Conservation (phyloP, 129 eudicot species). For the Arctium lappa region DNA sequence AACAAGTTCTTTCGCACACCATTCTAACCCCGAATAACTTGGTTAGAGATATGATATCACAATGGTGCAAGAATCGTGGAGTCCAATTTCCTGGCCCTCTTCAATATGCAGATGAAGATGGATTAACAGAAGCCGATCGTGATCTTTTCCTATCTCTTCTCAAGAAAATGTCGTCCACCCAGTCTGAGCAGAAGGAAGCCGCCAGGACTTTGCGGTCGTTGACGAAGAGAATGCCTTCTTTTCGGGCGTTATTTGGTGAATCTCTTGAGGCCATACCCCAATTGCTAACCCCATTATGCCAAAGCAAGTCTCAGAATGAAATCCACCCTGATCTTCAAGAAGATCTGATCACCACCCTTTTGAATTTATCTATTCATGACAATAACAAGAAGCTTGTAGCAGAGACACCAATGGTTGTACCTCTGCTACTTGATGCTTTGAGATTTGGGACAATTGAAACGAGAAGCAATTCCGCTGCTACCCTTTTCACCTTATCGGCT, state of each 20-base stretch:
- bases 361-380: slow-evolving; percentile 89
- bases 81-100: slow-evolving; percentile 54
- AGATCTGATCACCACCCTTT: slow-evolving; percentile 77
- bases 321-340: slow-evolving; percentile 77
- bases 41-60: slow-evolving; percentile 69
- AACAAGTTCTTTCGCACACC: slow-evolving; percentile 91
- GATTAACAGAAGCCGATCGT: slow-evolving; percentile 56
- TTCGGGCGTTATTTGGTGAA: slow-evolving; percentile 88
- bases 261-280: slow-evolving; percentile 56
- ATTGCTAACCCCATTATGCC: slow-evolving; percentile 58
- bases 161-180: slow-evolving; percentile 60
- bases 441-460: slow-evolving; percentile 70
- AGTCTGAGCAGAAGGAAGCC: slow-evolving; percentile 73
- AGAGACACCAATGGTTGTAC: slow-evolving; percentile 74
- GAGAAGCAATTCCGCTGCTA: slow-evolving; percentile 84
- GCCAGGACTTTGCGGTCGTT: slow-evolving; percentile 70
- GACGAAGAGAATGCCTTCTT: slow-evolving; percentile 77
- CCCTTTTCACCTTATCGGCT: slow-evolving; percentile 90
- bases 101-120: slow-evolving; percentile 49
- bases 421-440: slow-evolving; percentile 67
- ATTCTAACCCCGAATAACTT: slow-evolving; percentile 73
- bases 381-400: slow-evolving; percentile 92
- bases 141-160: slow-evolving; percentile 57
- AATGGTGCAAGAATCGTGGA: slow-evolving; percentile 84
- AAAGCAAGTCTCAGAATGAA: slow-evolving; percentile 34